These are phyloP conservation scores for Phylloporus arenicola DNA, from an alignment of 768 basidiomycete species.

Conservation along the genomic window DNA sequence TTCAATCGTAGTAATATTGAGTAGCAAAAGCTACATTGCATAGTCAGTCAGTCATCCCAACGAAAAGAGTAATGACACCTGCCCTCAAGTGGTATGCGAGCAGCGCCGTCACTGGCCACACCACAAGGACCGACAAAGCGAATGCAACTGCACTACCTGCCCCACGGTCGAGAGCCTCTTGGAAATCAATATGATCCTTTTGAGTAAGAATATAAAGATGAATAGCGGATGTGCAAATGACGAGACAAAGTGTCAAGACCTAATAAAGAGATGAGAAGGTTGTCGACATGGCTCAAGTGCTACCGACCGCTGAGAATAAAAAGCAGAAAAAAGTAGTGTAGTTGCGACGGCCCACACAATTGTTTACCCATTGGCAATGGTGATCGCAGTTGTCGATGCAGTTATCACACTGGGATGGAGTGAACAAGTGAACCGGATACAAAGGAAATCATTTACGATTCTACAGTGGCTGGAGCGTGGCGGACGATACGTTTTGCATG, in stretches of 20 bases:
- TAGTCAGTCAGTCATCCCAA: slow-evolving; percentile 2
- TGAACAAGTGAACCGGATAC: background rate
- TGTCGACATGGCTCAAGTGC: background rate
- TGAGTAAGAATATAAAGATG: slow-evolving; percentile 69
- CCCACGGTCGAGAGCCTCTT: slow-evolving; percentile 43
- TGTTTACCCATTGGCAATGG: slow-evolving; percentile 90
- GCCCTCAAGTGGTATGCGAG: slow-evolving; percentile 84
- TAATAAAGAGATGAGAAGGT: slow-evolving; percentile 28
- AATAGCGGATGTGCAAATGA: slow-evolving; percentile 78
- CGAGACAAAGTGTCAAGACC: slow-evolving; percentile 68
- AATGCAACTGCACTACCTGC: slow-evolving; percentile 82
- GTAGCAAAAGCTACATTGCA: slow-evolving; percentile 55
- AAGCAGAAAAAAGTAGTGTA: slow-evolving; percentile 91
- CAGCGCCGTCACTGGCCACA: slow-evolving; percentile 81
- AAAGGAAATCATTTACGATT: slow-evolving; percentile 48
- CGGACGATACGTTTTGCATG: slow-evolving; percentile 88
- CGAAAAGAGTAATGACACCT: slow-evolving; percentile 26
- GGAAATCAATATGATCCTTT: slow-evolving; percentile 44
- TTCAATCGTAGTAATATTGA: slow-evolving; percentile 95
- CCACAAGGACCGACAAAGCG: slow-evolving; percentile 58
- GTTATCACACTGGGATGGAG: slow-evolving; percentile 73
- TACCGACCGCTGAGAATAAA: slow-evolving; percentile 68
- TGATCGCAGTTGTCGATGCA: slow-evolving; percentile 96
- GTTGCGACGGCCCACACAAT: slow-evolving; percentile 91
- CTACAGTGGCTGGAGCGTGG: slow-evolving; percentile 95